Percentiles rank a stretch among this genome's conserved stretches.
Evolutionary conservation across 163 green algal species (phyloP).

Genomic region (Scenedesmus sp.): DNA sequence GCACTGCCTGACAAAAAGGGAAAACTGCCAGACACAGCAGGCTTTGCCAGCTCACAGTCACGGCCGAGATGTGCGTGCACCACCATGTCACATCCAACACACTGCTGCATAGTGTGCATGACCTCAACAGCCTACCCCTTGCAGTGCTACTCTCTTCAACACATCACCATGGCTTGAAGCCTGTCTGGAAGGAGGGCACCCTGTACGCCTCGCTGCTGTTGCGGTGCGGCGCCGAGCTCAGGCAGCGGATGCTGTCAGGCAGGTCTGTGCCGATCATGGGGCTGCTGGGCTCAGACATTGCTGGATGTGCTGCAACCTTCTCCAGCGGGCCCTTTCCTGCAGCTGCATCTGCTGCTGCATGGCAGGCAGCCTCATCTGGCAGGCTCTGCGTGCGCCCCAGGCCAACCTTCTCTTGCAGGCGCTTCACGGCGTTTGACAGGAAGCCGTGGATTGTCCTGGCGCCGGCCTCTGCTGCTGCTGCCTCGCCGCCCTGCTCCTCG

Average conservation of each 20-base stretch:
- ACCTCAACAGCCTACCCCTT: too few species aligned
- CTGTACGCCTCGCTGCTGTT: slow-evolving; percentile 19
- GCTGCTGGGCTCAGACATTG: slow-evolving; percentile 46
- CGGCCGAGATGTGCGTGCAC: too few species aligned
- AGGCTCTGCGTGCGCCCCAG: slow-evolving; percentile 33
- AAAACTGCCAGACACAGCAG: too few species aligned
- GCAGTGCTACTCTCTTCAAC: background rate
- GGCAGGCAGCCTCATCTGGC: slow-evolving; percentile 13
- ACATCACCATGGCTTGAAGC: slow-evolving; percentile 48
- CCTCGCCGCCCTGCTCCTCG: background rate
- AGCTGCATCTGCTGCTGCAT: slow-evolving; percentile 1
- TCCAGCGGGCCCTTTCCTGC: background rate
- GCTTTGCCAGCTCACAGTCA: too few species aligned
- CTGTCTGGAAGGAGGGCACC: slow-evolving; percentile 41
- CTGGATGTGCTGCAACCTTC: background rate
- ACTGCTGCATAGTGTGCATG: too few species aligned
- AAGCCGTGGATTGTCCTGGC: background rate
- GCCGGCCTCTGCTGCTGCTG: background rate
- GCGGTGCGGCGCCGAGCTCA: background rate
- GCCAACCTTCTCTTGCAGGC: slow-evolving; percentile 11
- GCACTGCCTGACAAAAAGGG: too few species aligned
- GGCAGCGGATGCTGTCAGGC: slow-evolving; percentile 38
- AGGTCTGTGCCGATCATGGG: slow-evolving; percentile 44
- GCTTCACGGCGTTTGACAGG: slow-evolving; percentile 23
- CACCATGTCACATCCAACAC: too few species aligned